Base-by-base conservation (phyloP, 768 basidiomycete genomes). In the Boletus patriciae region DNA sequence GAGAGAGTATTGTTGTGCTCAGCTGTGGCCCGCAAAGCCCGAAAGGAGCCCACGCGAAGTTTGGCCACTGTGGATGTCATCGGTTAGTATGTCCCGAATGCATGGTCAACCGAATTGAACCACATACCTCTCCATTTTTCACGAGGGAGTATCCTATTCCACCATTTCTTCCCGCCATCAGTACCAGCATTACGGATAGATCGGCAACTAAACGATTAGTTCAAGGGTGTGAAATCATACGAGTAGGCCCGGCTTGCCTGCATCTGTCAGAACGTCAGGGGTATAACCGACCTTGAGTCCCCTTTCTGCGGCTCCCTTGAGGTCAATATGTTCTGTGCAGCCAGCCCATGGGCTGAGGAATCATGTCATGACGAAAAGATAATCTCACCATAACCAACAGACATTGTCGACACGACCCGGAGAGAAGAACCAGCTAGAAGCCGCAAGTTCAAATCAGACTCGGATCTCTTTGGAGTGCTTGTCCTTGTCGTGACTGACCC, bases 131-230 rank as follows among this genome's bases (percentile, higher is more conserved):
- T 44, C 91, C 90, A 4, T 80, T 73, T 66, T 87, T 81, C 18
- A 94, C 91, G 12, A 94, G 62, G 1, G 76, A 68, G 50, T 82
- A 80, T 3, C 83, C 82, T 59, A 84, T 78, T 4, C 85, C 85
- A 5, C 78, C 88, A 49, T 91, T 87, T n/a, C 97, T 81, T 49
- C 87, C 82, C 0, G 95, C 94, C 94, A 98, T 98, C 27, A 99
- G 79, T 0, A 86, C 87, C 13, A 99, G 83, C 91, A 98, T 93
- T 40, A 96, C 81, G 0, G 86, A 83, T 10, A 92, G 70, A 70
- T 99, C 97, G 18, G 97, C 95, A 21, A 97, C 95, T 94, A 51
- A 4, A 59, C 42, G n/a, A 37, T 31, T n/a, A 37, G 29, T 45
- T 49, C 3, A 50, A 38, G 31, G 27, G 33, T 29, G 25, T 49